phyloP scores from a whole-genome alignment of 1,284 basidiomycete species.

The Ceratobasidium sp. region DNA sequence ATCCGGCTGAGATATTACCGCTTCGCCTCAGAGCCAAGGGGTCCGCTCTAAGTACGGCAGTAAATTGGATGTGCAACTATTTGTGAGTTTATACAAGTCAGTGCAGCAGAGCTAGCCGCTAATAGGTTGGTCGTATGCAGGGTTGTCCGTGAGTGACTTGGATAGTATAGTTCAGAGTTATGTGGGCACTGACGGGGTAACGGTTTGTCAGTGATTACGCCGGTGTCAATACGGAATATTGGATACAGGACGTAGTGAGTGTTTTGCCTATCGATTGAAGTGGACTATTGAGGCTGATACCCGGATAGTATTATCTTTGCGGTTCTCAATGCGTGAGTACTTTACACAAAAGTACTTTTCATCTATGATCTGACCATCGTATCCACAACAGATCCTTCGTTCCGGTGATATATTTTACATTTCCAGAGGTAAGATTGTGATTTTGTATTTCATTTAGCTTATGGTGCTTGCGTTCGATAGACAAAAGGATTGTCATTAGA shows the following conservation, averaged over 20 bases:
- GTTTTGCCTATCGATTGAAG: too few species aligned
- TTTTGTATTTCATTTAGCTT: neutral
- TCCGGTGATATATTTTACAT: constrained; percentile 20
- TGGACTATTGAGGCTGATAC: too few species aligned
- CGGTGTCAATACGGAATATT: neutral
- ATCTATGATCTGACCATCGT: too few species aligned
- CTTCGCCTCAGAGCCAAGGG: constrained; percentile 18
- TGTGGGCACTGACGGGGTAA: neutral
- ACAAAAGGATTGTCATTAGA: constrained; percentile 2
- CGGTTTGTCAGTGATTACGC: neutral
- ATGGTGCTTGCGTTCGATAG: neutral
- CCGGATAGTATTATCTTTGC: constrained; percentile 25
- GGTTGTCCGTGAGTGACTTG: constrained; percentile 21
- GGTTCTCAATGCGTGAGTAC: constrained; percentile 15
- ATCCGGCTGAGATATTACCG: constrained; percentile 20
- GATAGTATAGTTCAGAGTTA: too few species aligned
- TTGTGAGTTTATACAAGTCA: neutral
- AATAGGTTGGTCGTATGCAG: neutral
- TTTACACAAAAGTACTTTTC: neutral
- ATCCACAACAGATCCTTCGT: neutral
- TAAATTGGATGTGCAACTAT: constrained; percentile 36
- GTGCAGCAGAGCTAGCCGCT: neutral
- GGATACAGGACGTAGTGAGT: constrained; percentile 2
- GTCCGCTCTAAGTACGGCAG: constrained; percentile 11
- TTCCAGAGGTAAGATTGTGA: neutral